These are phyloP conservation scores for Neurospora sp. DNA, from an alignment of 495 filamentous ascomycete genomes.

Conservation along the genomic window DNA sequence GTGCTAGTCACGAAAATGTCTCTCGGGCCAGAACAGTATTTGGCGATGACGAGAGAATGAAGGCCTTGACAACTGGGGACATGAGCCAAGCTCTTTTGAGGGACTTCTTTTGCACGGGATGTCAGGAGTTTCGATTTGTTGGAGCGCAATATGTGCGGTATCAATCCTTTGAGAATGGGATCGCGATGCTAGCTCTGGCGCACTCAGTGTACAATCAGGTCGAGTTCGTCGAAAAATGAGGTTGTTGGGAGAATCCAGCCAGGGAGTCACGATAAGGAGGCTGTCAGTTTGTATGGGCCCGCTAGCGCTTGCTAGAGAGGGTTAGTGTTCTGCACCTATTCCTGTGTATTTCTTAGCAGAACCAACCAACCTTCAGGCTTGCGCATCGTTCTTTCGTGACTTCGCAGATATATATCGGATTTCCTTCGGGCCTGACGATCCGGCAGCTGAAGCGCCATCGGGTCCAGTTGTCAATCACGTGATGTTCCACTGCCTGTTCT, in stretches of 20 bases:
- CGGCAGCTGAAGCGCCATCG: neutral
- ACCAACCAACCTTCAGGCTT: neutral
- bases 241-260: neutral
- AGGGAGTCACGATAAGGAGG: neutral
- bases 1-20: neutral
- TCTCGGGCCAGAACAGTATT: neutral
- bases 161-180: neutral
- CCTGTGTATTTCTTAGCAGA: neutral
- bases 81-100: neutral
- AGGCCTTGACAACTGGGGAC: neutral
- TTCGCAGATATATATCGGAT: neutral
- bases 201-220: neutral
- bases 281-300: neutral
- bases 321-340: neutral
- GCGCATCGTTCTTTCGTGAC: neutral
- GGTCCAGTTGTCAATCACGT: neutral
- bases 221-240: neutral
- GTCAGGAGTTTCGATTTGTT: neutral
- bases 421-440: neutral
- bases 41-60: neutral
- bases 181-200: neutral
- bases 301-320: neutral
- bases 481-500: neutral
- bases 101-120: neutral
- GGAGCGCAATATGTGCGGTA: neutral